Evolutionary conservation across 176 grass and related monocot species (phyloP), one percentile per base, ranked within the genome.

Genomic region (Otatea glauca): DNA sequence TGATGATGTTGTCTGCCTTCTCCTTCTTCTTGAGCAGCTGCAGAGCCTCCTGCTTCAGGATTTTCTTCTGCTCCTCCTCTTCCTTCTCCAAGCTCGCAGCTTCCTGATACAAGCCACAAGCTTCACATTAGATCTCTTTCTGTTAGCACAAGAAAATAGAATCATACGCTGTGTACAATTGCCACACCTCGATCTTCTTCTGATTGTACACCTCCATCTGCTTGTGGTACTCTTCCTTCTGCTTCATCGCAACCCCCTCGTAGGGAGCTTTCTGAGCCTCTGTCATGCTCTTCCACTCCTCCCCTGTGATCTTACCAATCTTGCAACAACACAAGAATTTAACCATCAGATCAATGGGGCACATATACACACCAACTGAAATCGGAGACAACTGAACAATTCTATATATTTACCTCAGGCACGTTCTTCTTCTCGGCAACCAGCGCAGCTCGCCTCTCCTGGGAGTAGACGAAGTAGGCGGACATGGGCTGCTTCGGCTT

Each of bases 21-120:
- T 98, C 93, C 77, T 98, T 98, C 68, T 92, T 98, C 86, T 79
- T 98, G 1, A 98, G 89, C 75, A 96, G 74, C 81, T 95, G 93
- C 5, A 98, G 77, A 14, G 93, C 96, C 92, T 98, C 93, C 49
- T 95, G 91, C 75, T 90, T 98, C 70, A 98, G 14, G 65, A 98
- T 65, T 78, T 98, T 96, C 80, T 84, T 92, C 9, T 92, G 91
- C 60, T 98, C 88, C 50, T 90, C 85, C 41, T 95, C 91, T 79
- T 96, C 91, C 72, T 98, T 96, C 74, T 92, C 91, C 34, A 89
- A 20, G 41, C 78, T 77, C 0, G 74, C 86, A 29, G 64, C 88
- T 88, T 92, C 96, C 96, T 97, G 45, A 53, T 47, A 76, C 13
- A 61, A 6, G 70, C 24, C 43, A 45, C 20, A 50, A 82, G 32